Evolutionary conservation across 2,329 filamentous ascomycete genomes (phyloP).

Genomic region (Cucurbitaria berberidis): DNA sequence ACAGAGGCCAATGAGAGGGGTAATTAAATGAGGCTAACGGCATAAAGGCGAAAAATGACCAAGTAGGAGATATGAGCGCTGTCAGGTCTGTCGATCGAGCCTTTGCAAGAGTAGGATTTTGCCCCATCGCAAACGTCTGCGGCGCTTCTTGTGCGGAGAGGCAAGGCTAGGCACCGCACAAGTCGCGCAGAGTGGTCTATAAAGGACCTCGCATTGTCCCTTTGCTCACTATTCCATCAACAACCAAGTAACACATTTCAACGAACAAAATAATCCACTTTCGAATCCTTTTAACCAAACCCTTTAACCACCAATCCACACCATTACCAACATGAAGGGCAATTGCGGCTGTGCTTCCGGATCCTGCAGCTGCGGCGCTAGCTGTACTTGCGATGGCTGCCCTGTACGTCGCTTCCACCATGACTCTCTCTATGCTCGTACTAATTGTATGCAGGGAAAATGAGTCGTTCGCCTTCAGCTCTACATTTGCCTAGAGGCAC

Average conservation of each 20-base stretch:
- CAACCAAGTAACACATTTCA: slow-evolving; percentile 1
- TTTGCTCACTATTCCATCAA: not conserved
- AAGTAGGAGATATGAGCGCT: not conserved
- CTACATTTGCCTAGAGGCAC: not conserved
- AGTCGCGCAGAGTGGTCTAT: slow-evolving; percentile 20
- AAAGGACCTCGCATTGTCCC: not conserved
- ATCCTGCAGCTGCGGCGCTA: slow-evolving; percentile 32
- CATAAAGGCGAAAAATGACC: not conserved
- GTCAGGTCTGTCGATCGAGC: not conserved
- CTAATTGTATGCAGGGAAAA: slow-evolving; percentile 19
- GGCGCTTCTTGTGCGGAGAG: not conserved
- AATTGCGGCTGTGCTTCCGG: slow-evolving; percentile 35
- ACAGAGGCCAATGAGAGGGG: not conserved
- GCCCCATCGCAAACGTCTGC: not conserved
- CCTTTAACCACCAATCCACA: not conserved
- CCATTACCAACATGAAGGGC: slow-evolving; percentile 19
- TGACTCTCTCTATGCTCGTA: not conserved
- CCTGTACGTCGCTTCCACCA: slow-evolving; percentile 22
- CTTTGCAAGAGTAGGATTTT: not conserved
- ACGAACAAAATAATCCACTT: not conserved
- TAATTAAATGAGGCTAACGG: not conserved
- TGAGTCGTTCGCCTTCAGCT: slow-evolving; percentile 11
- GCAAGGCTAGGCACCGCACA: slow-evolving; percentile 8
- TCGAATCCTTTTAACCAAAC: not conserved
- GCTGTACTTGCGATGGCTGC: slow-evolving; percentile 35